Base-by-base conservation (phyloP, 169 alveolate species). In the Theileria orientalis region DNA sequence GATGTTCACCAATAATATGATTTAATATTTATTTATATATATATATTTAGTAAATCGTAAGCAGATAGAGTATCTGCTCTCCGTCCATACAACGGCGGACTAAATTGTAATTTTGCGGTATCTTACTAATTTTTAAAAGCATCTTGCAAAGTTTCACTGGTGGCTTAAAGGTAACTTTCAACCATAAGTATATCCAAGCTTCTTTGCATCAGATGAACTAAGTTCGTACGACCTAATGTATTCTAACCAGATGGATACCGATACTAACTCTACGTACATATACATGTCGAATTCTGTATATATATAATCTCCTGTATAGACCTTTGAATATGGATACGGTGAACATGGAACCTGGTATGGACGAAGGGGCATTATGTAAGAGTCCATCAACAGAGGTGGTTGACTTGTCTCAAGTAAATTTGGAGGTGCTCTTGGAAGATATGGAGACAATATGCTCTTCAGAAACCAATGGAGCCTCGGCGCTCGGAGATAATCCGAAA, bases 391-490 rank as follows among this genome's bases (percentile, higher is more conserved):
- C 87, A 16, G 74, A 62, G 66, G 78, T 79, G 63, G 77, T 79
- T 27, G 59, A 74, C 29, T 69, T 79, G 47, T 71, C 82, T 40
- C 68, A 79, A 33, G 87, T 79, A 61, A 75, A 79, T 54, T 69
- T 79, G 59, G 56, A 71, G 37, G 40, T 66, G 21, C 73, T 79
- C 71, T n/a, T 79, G 83, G 83, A 79, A 25, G 87, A 69, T n/a
- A 75, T 68, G 83, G 87, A 79, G 56, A 71, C 73, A 35, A 66
- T 69, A 49, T 69, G 83, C 64, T 79, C 87, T 40, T 84, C 87
- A 23, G 60, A 47, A 40, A 63, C 37, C 19, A 44, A 23, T 29
- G 80, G 62, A 16, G 29, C 61, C 54, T 57, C 80, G 60, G 44
- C 57, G 32, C 44, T 41, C 72, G 54, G 83, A 16, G 66, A 56